A percentile compares a stretch with the other conserved stretches of the same genome.
These are phyloP conservation scores for Daedalea quercina DNA, from an alignment of 768 basidiomycete genomes.

Conservation along the genomic window DNA sequence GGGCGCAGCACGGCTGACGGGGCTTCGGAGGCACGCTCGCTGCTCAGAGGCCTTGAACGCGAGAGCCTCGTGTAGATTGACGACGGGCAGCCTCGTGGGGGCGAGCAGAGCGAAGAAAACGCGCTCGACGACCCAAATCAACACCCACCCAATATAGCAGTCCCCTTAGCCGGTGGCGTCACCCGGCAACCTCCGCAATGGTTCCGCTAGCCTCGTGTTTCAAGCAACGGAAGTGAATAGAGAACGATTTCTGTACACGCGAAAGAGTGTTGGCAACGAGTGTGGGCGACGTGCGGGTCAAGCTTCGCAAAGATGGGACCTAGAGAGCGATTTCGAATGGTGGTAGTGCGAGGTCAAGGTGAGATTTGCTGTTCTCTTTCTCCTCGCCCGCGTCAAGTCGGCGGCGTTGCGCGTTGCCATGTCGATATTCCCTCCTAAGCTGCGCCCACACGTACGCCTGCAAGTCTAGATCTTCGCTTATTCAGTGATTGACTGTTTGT, in stretches of 20 bases:
- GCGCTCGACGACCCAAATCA: constrained; percentile 17
- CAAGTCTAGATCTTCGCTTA: too few relatives aligned
- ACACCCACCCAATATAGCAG: constrained; percentile 16
- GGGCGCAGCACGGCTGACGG: constrained; percentile 19
- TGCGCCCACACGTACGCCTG: too few relatives aligned
- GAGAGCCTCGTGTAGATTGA: constrained; percentile 23
- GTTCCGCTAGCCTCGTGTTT: constrained; percentile 8
- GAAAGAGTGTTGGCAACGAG: constrained; percentile 7
- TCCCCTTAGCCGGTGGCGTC: constrained; percentile 6
- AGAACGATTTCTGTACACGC: neutral
- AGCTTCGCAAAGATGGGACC: neutral
- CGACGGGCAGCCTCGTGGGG: constrained; percentile 23
- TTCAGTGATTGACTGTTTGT: too few relatives aligned
- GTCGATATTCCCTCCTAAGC: too few relatives aligned
- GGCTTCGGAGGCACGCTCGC: constrained; percentile 18
- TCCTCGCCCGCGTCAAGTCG: too few relatives aligned
- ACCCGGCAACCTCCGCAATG: constrained; percentile 6
- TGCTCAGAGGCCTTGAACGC: constrained; percentile 22
- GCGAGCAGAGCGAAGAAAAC: constrained; percentile 14
- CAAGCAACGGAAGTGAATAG: neutral
- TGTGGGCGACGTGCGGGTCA: neutral
- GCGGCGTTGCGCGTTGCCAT: too few relatives aligned
- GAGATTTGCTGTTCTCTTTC: neutral
- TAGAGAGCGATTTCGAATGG: neutral
- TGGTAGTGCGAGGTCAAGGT: neutral